Evolutionary conservation across 2,329 filamentous ascomycete genomes (phyloP), one percentile per base, ranked within the genome.

Genomic region (Neocucurbitaria cava): DNA sequence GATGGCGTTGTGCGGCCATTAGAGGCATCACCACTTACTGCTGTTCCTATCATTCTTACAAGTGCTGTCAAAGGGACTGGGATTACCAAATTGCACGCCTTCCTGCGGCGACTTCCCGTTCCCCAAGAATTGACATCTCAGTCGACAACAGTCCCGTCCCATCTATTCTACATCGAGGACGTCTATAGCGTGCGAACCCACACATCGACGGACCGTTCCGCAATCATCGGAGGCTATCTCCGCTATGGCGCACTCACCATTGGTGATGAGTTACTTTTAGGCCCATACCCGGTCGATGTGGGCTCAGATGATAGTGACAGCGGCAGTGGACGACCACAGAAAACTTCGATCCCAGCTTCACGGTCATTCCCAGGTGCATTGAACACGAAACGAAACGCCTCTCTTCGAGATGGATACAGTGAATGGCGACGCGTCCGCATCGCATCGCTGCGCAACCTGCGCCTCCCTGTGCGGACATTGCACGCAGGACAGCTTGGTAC

Each of bases 121-220:
- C 81, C 94, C 20, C 88, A 72, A 1, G 36, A 62, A 2, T 17
- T 36, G 21, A 35, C 52, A 3, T 52, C 21, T 30, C 43, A 89
- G 6, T 77, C 81, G 1, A 66, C 58, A 11, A 48, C 38, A 15
- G 42, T 57, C 20, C 85, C 87, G 1, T 79, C 80, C 4, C 85
- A 85, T 30, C 78, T 97, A 1, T 98, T 98, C 68, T 90, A 97
- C 69, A 85, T 98, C 21, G 94, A 98, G 70, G 94, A 97, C 64
- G 87, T 92, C 1, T 98, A 96, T 73, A 90, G 85, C 53, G 55
- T 66, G 1, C 58, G 61, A 8, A 84, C 93, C 13, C 85, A 56
- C 24, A 46, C 59, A 18, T 59, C 62, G 1, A 46, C 52, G 2
- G 62, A 64, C 28, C 47, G 49, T 11, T 52, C 64, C 10, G 65